A percentile compares a stretch with the other conserved stretches of the same genome.
Evolutionary conservation across 768 basidiomycete species (phyloP).

Genomic region (Lactifluus piperatus): DNA sequence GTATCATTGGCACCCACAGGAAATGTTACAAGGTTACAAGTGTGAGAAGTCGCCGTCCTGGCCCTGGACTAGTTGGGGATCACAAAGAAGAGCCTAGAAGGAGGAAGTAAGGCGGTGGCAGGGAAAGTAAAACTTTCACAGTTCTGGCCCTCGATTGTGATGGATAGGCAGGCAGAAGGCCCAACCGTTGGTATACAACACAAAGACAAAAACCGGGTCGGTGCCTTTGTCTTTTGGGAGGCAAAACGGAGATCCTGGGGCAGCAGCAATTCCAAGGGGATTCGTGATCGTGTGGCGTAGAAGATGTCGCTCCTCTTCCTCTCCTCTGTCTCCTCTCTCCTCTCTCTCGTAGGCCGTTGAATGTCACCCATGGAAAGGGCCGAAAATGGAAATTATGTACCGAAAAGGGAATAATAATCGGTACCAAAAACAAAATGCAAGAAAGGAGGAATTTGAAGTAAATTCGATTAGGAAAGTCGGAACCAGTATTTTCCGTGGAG

Average conservation of each 20-base stretch:
- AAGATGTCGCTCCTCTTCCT: neutral
- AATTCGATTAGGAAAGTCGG: conserved; percentile 6
- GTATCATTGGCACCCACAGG: no score
- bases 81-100: neutral
- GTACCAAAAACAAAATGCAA: conserved; percentile 5
- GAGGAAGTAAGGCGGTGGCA: neutral
- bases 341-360: neutral
- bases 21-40: neutral
- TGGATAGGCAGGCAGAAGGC: conserved; percentile 3
- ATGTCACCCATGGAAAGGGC: neutral
- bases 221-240: conserved; percentile 4
- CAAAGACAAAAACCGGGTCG: neutral
- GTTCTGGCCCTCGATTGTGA: conserved; percentile 1
- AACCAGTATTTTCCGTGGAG: conserved; percentile 1
- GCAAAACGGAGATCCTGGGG: conserved; percentile 3
- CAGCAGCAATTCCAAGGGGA: neutral
- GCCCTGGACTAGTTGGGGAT: conserved; percentile 2
- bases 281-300: conserved; percentile 17
- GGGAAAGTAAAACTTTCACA: neutral
- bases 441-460: neutral
- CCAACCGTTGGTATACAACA: neutral
- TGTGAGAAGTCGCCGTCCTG: neutral
- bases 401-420: conserved; percentile 10
- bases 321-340: neutral
- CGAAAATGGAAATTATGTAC: conserved; percentile 10